Base-by-base conservation (phyloP, 1,139 yeast species). In the Pneumocystis wakefieldiae region DNA sequence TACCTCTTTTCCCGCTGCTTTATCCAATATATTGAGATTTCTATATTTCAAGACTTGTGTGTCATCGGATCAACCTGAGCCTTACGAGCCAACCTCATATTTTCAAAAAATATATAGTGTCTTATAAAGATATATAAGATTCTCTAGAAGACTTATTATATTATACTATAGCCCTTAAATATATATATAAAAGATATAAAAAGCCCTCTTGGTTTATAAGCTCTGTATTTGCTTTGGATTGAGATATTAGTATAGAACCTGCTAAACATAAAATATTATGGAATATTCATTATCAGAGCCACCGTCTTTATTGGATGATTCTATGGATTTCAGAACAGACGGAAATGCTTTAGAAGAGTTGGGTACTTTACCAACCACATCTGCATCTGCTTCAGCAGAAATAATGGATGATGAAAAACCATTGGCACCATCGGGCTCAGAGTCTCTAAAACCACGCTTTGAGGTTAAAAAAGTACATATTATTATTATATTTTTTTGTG, bases 381-480 rank as follows among this genome's bases (percentile, higher is more conserved):
- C 12, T 48, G 2, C 32, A 19, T 19, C 14, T 24, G 12, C 6
- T 24, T 6, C 19, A 2, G 17, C 55, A 1, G n/a, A 3, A 14
- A 48, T 24, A 10, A 24, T 15, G 14, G 32, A 48, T 12, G n/a
- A 15, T 10, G 32, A 48, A 24, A 29, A 48, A 12, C 32, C n/a
- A n/a, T 2, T 12, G 2, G 15, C 10, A 10, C 6, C 32, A 3
- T 3, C 32, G 1, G 12, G 15, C 12, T 48, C n/a, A 24, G 55
- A 8, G 1, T 1, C 32, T 12, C 12, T 24, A 3, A 57, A 57
- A 7, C 41, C 41, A 71, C 77, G 85, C 69, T 85, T 85, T 69
- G 89, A 85, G 70, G 84, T 86, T 61, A 83, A 84, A 70, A 85
- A 85, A 70, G 76, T 74, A 65, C 17, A 70, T 63, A 37, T 4